Conservation (phyloP, 2,329 filamentous ascomycete species). For the Venturia nashicola region DNA sequence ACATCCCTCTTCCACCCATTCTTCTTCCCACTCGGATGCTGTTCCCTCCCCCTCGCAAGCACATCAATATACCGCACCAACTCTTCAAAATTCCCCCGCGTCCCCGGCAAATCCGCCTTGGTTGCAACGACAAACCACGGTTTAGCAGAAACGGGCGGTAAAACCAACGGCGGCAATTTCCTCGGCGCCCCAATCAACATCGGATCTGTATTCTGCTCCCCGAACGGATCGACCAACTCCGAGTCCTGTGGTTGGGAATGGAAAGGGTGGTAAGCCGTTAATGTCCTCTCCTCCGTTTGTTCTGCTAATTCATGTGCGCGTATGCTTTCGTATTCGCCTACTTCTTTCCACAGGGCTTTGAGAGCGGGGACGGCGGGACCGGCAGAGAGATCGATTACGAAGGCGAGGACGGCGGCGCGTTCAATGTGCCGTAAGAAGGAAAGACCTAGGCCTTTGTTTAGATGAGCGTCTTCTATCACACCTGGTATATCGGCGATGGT, state of each 20-base stretch:
- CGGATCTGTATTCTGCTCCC: slow-evolving; percentile 1
- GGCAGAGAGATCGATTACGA: slow-evolving; percentile 75
- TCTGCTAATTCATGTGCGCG: slow-evolving; percentile 60
- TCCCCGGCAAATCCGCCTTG: slow-evolving; percentile 73
- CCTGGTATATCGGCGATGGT: slow-evolving; percentile 95
- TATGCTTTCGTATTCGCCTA: slow-evolving; percentile 74
- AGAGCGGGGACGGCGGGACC: slow-evolving; percentile 71
- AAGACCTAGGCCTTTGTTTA: slow-evolving; percentile 81
- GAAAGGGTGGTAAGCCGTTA: slow-evolving; percentile 43
- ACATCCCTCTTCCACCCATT: slow-evolving; percentile 48
- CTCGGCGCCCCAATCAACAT: not conserved
- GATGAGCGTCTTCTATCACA: slow-evolving; percentile 80
- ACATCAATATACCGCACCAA: slow-evolving; percentile 59
- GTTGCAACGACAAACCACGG: slow-evolving; percentile 95
- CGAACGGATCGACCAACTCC: not conserved
- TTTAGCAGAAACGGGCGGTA: slow-evolving; percentile 75
- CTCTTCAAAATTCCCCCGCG: slow-evolving; percentile 61
- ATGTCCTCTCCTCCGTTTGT: slow-evolving; percentile 43
- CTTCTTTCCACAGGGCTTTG: slow-evolving; percentile 77
- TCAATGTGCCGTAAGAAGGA: slow-evolving; percentile 92
- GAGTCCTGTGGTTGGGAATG: slow-evolving; percentile 12
- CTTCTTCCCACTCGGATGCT: slow-evolving; percentile 60
- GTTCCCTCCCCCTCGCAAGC: slow-evolving; percentile 48
- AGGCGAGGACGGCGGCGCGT: slow-evolving; percentile 81
- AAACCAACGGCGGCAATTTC: slow-evolving; percentile 33